Base-by-base conservation (phyloP, 768 basidiomycete species). In the Sutorius australiensis region DNA sequence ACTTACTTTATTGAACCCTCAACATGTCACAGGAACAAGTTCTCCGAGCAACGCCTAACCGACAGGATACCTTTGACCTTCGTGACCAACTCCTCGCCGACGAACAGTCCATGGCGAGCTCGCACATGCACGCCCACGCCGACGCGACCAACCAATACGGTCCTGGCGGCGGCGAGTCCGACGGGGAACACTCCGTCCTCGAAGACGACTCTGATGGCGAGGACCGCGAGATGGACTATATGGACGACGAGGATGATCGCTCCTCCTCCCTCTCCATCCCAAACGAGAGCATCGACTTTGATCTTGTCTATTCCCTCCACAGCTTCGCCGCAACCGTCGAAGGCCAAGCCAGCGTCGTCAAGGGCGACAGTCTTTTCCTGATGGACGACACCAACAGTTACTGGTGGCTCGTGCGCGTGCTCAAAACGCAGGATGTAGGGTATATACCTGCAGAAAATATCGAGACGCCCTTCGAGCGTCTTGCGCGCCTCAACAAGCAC, bases 371-470 rank as follows among this genome's bases (percentile, higher is more conserved):
- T 56, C 80, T 99, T 42, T 87, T 93, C 67, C 77, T 99, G 40
- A 92, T 98, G 82, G 97, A 99, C 73, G 97, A 99, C 70, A 92
- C 87, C 52, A 98, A 99, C 71, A 92, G 91, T 72, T 99, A 99
- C 74, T 98, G 97, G 97, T 98, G 97, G 97, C 89, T 98, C 46
- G 95, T 99, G 8, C 84, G 94, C 43, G 97, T 99, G 9, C 84
- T 99, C 58, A 98, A 98, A 75, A 98, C 95, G 8, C 94, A 98
- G 71, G 94, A 97, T 64, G 92, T 99, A 14, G 97, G 97, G 0
- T 99, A 99, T 69, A 98, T 99, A 46, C 97, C 97, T 16, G 97
- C 97, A 0, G 97, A 99, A 73, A 98, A 98, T 69, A 98, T 99
- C 60, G 97, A 99, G 70, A 99, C 97, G 0, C 97, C 97, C 0